Evolutionary conservation across 2,329 filamentous ascomycete genomes (phyloP), one percentile per base, ranked within the genome.

Genomic region (Colletotrichum filicis): DNA sequence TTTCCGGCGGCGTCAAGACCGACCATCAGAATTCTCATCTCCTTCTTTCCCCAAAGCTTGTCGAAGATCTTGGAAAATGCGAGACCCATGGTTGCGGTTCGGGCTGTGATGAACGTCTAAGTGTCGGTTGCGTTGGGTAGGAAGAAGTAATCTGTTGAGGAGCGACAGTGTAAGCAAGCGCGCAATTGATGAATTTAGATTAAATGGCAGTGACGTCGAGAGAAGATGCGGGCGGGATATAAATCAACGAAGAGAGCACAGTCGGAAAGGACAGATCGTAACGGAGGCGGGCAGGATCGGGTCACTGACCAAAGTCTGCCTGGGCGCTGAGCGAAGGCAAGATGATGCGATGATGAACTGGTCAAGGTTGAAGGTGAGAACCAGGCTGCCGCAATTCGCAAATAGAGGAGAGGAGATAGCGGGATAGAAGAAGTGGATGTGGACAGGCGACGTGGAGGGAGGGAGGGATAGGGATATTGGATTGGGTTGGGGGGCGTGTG

Each of bases 1-100:
- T 99, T 99, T 93, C 97, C 97, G 85, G 97, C 97, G 82, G 97
- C 97, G 87, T 99, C 97, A 82, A 99, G 92, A 91, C 97, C 97
- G 81, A 99, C 95, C 97, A 99, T 99, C 87, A 99, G 87, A 89
- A 99, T 98, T 90, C 97, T 93, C 97, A 99, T 99, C 92, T 99
- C 97, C 93, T 98, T 98, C 93, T 98, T 98, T 83, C 96, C 95
- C 93, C 95, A 98, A 86, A 98, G 91, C 89, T 93, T 92, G 85
- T 97, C 94, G 86, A 98, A 97, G 83, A 98, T 86, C 91, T 97
- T 98, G 82, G 95, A 98, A 88, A 98, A 95, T 84, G 93, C 92
- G 86, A 98, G 91, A 97, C 97, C 97, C 97, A 99, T 99, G 87
- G 86, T 95, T 88, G 90, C 89, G 89, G 86, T 84, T 81, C 59